Percentiles rank a stretch among this genome's conserved stretches.
Evolutionary conservation across 2,329 filamentous ascomycete species (phyloP).

Genomic region (Teratosphaeria nubilosa): DNA sequence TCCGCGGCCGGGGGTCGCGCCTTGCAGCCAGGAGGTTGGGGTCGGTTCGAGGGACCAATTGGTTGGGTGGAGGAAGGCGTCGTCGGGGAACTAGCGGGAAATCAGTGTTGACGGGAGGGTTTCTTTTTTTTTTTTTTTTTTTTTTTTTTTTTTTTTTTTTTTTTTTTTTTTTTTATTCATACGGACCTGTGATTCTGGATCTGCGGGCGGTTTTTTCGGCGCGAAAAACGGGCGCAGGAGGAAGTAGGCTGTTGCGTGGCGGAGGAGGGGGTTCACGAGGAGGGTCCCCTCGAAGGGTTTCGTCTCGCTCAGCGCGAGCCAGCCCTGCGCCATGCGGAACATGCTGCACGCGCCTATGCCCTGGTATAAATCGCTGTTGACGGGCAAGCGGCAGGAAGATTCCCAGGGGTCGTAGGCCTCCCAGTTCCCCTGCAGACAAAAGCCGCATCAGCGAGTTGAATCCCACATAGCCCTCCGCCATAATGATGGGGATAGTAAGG

Average conservation of each 20-base stretch:
- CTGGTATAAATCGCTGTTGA: constrained; percentile 65
- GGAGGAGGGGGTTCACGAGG: constrained; percentile 68
- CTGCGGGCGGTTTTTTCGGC: constrained; percentile 32
- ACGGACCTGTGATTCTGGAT: constrained; percentile 13
- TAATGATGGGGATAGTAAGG: neutral
- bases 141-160: too few species aligned
- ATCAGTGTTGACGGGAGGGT: too few species aligned
- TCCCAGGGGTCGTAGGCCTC: constrained; percentile 79
- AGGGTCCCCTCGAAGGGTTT: constrained; percentile 69
- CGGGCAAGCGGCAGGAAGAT: constrained; percentile 55
- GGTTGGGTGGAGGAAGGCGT: constrained; percentile 39
- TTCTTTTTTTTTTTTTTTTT: too few species aligned
- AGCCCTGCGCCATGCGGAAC: constrained; percentile 85
- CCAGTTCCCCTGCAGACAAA: constrained; percentile 52
- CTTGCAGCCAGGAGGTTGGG: constrained; percentile 55
- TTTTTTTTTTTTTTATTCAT: too few species aligned
- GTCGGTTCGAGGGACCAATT: constrained; percentile 52
- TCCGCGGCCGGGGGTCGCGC: constrained; percentile 56
- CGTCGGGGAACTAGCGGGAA: constrained; percentile 18
- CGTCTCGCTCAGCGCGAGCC: constrained; percentile 69
- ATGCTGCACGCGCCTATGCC: constrained; percentile 73
- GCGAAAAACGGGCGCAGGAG: constrained; percentile 78
- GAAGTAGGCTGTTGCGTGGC: constrained; percentile 66
- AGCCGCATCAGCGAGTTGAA: neutral
- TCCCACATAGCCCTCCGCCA: neutral